Base-by-base conservation (phyloP, 1,139 yeast genomes). In the Blastobotrys illinoisensis region DNA sequence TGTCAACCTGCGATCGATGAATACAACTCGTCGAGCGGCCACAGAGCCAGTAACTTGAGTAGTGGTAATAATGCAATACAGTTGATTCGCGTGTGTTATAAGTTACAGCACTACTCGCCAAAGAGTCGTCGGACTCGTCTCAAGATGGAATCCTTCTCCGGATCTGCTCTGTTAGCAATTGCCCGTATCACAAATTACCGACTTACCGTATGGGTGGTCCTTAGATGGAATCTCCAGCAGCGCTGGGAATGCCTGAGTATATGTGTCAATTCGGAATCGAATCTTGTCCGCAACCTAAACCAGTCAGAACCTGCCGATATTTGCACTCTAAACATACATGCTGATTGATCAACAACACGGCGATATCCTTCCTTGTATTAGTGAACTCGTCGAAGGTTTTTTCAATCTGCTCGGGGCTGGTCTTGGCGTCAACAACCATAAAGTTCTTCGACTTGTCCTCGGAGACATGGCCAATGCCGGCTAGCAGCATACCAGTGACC, bases 211-310 rank as follows among this genome's bases (percentile, higher is more conserved):
- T 20, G 99, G 99, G 70, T 93, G 98, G 68, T 93, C 99, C 75
- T 93, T 93, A 16, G 98, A 88, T 44, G 99, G 99, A 63, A 93
- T 93, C 73, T 93, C 99, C 67, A 93, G 78, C 52, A 93, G 83
- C 2, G 99, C 97, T 6, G 99, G 99, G 73, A 93, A 93, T 9
- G 99, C 96, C 63, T 85, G 83, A 36, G 96, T 83, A 72, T 81
- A 93, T 50, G 81, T 78, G 67, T 95, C 99, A 50, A 93, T 90
- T 62, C 81, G 79, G 63, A 78, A 79, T 71, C 99, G 80, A 57
- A 93, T 93, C 65, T 83, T 79, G 67, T 95, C 98, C 11, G 99
- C 99, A 64, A 93, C 62, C 69, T 67, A 50, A 14, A 19, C 13
- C 48, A 44, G 54, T 51, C 43, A 53, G 56, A 23, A 23, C 9